Evolutionary conservation across 768 basidiomycete species (phyloP), one percentile per base, ranked within the genome.

Genomic region (Chalciporus pseudorubinellus): DNA sequence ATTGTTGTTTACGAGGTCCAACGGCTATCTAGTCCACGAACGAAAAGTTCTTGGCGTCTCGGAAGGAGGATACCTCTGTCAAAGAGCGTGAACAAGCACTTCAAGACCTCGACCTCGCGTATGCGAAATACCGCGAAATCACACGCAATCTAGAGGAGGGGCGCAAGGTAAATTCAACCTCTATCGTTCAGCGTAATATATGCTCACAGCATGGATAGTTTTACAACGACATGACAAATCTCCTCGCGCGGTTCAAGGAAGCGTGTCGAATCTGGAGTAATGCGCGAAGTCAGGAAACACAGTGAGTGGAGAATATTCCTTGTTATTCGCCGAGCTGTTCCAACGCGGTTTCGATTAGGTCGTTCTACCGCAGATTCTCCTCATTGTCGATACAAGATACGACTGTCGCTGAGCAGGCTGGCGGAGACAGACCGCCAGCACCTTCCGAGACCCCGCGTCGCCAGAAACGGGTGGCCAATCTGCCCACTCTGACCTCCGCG

Each of bases 91-190:
- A 95, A 70, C 74, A 79, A 52, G 89, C 85, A 0, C 69, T 98
- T 22, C 91, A 92, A 63, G 81, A 83, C 12, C 81, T 95, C 39
- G 92, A 95, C 56, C 68, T 86, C 11, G 90, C 94, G 0, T 89
- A 89, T 69, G 85, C 85, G 70, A 92, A 92, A 62, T 97, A 93
- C 68, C 76, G 79, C 48, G 95, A 98, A 65, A 88, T 97, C 13
- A 77, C 75, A 2, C 79, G 81, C 44, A 94, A 98, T 68, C 72
- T 97, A 6, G 85, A 89, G 36, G 95, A 98, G 64, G 95, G 95
- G 6, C 77, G 89, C 60, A 87, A 91, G 74, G 92, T 87, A 58
- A 13, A 55, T 22, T 29, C 28, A 21, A 22, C 3, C 38, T 6
- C 11, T 29, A 20, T 39, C 14, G 33, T 44, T 44, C 16, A 22